A percentile compares a stretch with the other conserved stretches of the same genome.
Evolutionary conservation across 371 early-diverging fungal genomes (phyloP).

Genomic region (Smittium mucronatum): DNA sequence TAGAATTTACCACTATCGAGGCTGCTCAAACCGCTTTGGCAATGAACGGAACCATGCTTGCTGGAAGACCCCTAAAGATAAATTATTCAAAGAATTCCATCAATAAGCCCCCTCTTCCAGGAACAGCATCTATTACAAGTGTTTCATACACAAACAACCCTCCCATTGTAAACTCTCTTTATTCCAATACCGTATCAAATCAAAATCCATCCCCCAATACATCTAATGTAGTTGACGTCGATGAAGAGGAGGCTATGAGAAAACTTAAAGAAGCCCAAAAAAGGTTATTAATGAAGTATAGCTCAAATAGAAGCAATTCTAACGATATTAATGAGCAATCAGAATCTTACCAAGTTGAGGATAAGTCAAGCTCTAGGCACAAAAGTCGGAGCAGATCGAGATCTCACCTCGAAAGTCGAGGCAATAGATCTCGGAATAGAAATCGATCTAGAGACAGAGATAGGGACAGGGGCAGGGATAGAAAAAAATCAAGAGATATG

Average conservation of each 20-base stretch:
- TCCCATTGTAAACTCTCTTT: neutral
- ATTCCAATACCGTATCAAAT: neutral
- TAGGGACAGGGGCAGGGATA: neutral
- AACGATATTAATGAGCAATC: neutral
- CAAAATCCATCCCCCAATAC: neutral
- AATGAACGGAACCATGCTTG: slow-evolving; percentile 42
- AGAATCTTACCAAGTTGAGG: neutral
- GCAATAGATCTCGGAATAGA: neutral
- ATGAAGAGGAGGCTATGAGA: neutral
- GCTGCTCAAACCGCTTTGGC: slow-evolving; percentile 42
- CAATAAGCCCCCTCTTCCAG: slow-evolving; percentile 33
- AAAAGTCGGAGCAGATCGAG: neutral
- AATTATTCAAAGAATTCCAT: slow-evolving; percentile 54
- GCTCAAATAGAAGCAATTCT: neutral
- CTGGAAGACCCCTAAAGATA: slow-evolving; percentile 44
- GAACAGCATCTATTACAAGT: neutral
- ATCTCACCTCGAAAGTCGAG: neutral
- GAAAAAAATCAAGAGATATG: neutral
- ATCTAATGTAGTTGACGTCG: neutral
- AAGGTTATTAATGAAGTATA: neutral
- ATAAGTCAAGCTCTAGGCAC: neutral
- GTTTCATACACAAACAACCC: neutral
- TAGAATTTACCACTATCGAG: slow-evolving; percentile 50
- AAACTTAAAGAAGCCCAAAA: neutral
- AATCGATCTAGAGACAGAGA: neutral